Evolutionary conservation across 306 rosid genomes (phyloP).

Genomic region (Fagus crenata): DNA sequence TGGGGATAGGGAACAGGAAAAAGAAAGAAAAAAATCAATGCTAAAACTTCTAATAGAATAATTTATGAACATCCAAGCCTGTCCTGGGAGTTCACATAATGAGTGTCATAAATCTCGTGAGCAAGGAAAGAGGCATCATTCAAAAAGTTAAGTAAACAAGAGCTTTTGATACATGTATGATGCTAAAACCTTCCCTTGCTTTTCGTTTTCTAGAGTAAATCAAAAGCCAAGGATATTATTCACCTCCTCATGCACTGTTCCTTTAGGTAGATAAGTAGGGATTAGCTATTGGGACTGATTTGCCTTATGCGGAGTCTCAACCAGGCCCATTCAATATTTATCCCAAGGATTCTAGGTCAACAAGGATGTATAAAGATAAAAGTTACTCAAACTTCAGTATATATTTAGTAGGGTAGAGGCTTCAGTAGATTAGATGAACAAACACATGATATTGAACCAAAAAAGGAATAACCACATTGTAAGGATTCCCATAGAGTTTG

Average conservation of each 20-base stretch:
- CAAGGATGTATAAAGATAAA: too few species aligned
- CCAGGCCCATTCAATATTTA: background rate
- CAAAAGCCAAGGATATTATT: background rate
- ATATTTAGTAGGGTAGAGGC: too few species aligned
- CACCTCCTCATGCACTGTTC: background rate
- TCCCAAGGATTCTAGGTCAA: background rate
- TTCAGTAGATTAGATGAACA: too few species aligned
- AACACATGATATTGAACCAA: background rate
- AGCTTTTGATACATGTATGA: constrained; percentile 10
- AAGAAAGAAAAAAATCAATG: too few species aligned
- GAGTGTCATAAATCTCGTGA: background rate
- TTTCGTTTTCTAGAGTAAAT: background rate
- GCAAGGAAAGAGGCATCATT: background rate
- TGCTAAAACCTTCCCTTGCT: background rate
- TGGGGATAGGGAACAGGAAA: too few species aligned
- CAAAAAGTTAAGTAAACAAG: constrained; percentile 1
- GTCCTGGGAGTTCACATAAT: background rate
- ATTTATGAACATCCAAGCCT: too few species aligned
- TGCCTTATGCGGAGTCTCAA: too few species aligned
- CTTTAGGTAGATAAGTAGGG: too few species aligned
- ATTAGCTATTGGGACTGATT: too few species aligned
- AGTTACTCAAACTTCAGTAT: too few species aligned
- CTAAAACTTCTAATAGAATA: too few species aligned
- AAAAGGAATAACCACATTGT: background rate
- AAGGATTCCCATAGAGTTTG: background rate